These are phyloP conservation scores for Pseudonitzschia multiseries DNA, from an alignment of 108 stramenopile genomes.

Conservation along the genomic window DNA sequence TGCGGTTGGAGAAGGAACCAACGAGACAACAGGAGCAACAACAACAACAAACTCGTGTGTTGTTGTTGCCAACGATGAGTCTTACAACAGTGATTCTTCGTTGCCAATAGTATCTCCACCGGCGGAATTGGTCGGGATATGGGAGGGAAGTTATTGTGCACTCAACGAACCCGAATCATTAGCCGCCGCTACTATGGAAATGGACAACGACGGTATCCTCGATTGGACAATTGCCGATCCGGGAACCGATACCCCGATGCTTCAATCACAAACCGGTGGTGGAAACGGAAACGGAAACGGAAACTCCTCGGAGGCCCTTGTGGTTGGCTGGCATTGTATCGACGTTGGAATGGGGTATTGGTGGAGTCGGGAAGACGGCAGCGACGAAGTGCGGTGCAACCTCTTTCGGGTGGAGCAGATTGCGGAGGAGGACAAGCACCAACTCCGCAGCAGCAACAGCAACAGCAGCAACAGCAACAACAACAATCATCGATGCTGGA, in stretches of 20 bases:
- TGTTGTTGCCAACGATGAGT: too few species aligned
- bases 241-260: not conserved
- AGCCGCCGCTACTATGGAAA: not conserved
- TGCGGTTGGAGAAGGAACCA: too few species aligned
- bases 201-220: not conserved
- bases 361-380: not conserved
- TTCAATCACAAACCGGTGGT: too few species aligned
- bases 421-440: not conserved
- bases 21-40: too few species aligned
- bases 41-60: too few species aligned
- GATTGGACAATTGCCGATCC: not conserved
- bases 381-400: slow-evolving; percentile 2
- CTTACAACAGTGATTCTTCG: too few species aligned
- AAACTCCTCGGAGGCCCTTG: not conserved
- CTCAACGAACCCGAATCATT: not conserved
- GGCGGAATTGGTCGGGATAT: not conserved
- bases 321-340: not conserved
- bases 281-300: not conserved
- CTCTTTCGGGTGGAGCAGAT: slow-evolving; percentile 1
- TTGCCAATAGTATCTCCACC: not conserved
- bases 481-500: too few species aligned
- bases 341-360: not conserved
- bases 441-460: too few species aligned
- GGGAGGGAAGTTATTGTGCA: slow-evolving; percentile 2
- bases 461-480: too few species aligned